phyloP scores from a whole-genome alignment of 805 yeast genomes.

The Saccharomycopsis guyanensis region DNA sequence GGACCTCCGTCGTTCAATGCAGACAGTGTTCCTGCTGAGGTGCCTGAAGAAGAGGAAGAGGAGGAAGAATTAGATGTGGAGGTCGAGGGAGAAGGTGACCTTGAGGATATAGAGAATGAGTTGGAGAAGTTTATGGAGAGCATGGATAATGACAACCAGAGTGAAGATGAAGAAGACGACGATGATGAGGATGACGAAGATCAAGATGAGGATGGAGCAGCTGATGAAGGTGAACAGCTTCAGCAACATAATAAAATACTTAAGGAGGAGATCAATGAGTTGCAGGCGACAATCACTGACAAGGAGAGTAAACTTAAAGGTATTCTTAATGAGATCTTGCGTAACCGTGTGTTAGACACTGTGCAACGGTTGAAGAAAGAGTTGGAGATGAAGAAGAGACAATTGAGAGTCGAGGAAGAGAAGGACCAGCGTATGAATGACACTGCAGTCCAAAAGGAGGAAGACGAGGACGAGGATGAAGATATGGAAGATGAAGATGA shows the following conservation, averaged over 20 bases:
- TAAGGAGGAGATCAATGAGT: conserved; percentile 77
- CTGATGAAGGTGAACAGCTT: conserved; percentile 45
- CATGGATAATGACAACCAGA: conserved; percentile 29
- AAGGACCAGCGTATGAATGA: conserved; percentile 28
- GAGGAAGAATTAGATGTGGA: conserved; percentile 7
- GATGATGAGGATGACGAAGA: conserved; percentile 39
- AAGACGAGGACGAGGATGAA: conserved; percentile 27
- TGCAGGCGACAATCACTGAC: conserved; percentile 67
- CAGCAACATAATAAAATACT: conserved; percentile 65
- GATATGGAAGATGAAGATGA: conserved; percentile 28
- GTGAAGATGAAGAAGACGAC: conserved; percentile 40
- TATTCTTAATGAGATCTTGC: conserved; percentile 77
- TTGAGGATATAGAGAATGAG: conserved; percentile 14
- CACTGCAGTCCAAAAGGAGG: conserved; percentile 27
- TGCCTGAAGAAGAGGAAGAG: conserved; percentile 8
- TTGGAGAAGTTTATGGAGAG: conserved; percentile 24
- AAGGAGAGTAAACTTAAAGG: conserved; percentile 66
- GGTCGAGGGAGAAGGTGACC: conserved; percentile 13
- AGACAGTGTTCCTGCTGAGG: conserved; percentile 25
- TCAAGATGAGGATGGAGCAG: conserved; percentile 46
- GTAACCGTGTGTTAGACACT: conserved; percentile 77
- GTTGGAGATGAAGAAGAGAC: conserved; percentile 69
- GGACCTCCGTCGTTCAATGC: conserved; percentile 18
- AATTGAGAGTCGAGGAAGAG: conserved; percentile 38
- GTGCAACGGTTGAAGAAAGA: conserved; percentile 73